A percentile compares a stretch with the other conserved stretches of the same genome.
Conservation (phyloP, 2,329 filamentous ascomycete genomes). For the Amphichorda felina region DNA sequence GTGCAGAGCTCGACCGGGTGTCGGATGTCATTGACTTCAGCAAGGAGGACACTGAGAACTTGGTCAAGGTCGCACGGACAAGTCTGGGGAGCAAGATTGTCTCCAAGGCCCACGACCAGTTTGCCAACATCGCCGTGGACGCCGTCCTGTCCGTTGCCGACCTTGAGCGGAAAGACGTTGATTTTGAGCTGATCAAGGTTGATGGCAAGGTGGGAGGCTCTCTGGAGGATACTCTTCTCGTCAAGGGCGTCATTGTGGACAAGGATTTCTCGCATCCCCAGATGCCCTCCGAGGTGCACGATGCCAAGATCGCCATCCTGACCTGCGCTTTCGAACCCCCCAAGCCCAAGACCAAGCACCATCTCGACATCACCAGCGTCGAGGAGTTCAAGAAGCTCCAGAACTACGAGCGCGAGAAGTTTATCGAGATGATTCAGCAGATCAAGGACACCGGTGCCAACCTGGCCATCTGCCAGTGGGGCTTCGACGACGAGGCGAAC, state of each 20-base stretch:
- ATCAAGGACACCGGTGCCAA: constrained; percentile 97
- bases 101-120: constrained; percentile 96
- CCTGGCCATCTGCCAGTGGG: constrained; percentile 97
- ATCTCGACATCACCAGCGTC: constrained; percentile 91
- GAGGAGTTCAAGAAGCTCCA: constrained; percentile 98
- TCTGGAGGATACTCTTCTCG: constrained; percentile 84
- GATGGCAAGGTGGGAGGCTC: constrained; percentile 95
- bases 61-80: constrained; percentile 90
- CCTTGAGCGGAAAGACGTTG: constrained; percentile 89
- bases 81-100: constrained; percentile 98
- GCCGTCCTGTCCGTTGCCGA: constrained; percentile 95
- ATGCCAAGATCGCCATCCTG: constrained; percentile 94
- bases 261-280: constrained; percentile 99
- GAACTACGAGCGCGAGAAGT: constrained; percentile 90
- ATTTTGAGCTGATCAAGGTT: constrained; percentile 98
- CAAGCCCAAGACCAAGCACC: constrained; percentile 99
- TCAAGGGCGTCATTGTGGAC: constrained; percentile 97
- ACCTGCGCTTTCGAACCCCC: constrained; percentile 98
- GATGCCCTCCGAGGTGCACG: constrained; percentile 90
- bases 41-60: constrained; percentile 67
- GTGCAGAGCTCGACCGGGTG: constrained; percentile 84
- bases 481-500: constrained; percentile 98
- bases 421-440: constrained; percentile 96
- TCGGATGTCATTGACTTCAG: constrained; percentile 84
- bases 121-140: constrained; percentile 93